These are phyloP conservation scores for Eucalyptus pumila DNA, from an alignment of 345 rosid genomes.

Conservation along the genomic window DNA sequence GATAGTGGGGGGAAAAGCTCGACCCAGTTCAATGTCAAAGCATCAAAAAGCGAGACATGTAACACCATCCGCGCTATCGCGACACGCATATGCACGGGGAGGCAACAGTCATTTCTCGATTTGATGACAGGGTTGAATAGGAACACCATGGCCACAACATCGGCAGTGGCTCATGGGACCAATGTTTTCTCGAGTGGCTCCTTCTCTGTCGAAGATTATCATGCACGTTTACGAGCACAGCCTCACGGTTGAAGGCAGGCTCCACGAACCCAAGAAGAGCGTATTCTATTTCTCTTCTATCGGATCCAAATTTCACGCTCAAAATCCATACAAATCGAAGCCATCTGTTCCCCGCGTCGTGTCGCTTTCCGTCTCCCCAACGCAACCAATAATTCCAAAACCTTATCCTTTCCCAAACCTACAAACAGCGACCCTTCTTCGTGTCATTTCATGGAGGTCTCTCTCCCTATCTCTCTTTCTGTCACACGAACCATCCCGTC, in stretches of 20 bases:
- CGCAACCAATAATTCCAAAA: background rate
- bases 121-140: background rate
- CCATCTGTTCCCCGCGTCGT: background rate
- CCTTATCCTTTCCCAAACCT: background rate
- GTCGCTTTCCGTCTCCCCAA: background rate
- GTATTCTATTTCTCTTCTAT: background rate
- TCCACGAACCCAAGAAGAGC: background rate
- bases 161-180: background rate
- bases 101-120: background rate
- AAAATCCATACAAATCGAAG: background rate
- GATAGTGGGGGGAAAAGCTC: background rate
- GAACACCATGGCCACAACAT: background rate
- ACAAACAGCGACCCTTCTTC: background rate
- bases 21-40: background rate
- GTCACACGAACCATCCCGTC: background rate
- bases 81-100: background rate
- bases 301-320: background rate
- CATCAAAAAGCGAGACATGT: background rate
- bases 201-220: background rate
- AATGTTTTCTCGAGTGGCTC: background rate
- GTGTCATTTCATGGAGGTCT: background rate
- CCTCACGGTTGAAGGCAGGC: background rate
- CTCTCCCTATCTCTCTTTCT: background rate
- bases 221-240: background rate
- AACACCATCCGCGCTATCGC: fast-evolving